These are phyloP conservation scores for Hypoxylon fuscum DNA, from an alignment of 495 filamentous ascomycete genomes.

Conservation along the genomic window DNA sequence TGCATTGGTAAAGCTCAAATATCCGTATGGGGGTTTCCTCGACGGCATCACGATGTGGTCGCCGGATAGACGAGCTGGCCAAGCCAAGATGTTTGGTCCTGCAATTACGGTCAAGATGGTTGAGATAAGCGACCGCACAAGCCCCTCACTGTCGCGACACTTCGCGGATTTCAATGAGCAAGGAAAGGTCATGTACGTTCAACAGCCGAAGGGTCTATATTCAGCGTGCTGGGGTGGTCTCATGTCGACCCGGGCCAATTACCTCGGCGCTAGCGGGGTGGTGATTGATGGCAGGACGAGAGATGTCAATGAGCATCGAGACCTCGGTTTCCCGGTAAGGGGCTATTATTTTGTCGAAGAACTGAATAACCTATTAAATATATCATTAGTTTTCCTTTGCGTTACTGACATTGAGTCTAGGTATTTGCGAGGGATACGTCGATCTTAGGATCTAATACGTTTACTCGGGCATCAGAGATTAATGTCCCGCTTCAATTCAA, in stretches of 20 bases:
- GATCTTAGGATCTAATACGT: constrained; percentile 54
- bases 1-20: constrained; percentile 44
- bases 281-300: constrained; percentile 68
- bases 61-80: constrained; percentile 54
- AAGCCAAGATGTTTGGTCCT: constrained; percentile 41
- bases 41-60: constrained; percentile 57
- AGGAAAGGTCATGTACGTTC: constrained; percentile 14
- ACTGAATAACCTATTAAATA: not conserved
- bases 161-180: constrained; percentile 8
- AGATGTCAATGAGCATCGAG: constrained; percentile 67
- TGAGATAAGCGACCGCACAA: constrained; percentile 26
- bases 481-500: constrained; percentile 39
- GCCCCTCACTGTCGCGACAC: not conserved
- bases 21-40: constrained; percentile 41
- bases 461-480: constrained; percentile 55
- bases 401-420: constrained; percentile 32
- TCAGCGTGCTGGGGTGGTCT: constrained; percentile 61
- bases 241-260: constrained; percentile 64
- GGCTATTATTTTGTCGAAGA: not conserved
- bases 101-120: constrained; percentile 46
- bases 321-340: constrained; percentile 56
- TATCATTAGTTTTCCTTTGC: not conserved
- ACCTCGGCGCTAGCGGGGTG: constrained; percentile 52
- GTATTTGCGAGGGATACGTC: constrained; percentile 61
- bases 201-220: constrained; percentile 11